Evolutionary conservation across 768 basidiomycete genomes (phyloP).

Genomic region (Tylopilus plumbeoviolaceoides): DNA sequence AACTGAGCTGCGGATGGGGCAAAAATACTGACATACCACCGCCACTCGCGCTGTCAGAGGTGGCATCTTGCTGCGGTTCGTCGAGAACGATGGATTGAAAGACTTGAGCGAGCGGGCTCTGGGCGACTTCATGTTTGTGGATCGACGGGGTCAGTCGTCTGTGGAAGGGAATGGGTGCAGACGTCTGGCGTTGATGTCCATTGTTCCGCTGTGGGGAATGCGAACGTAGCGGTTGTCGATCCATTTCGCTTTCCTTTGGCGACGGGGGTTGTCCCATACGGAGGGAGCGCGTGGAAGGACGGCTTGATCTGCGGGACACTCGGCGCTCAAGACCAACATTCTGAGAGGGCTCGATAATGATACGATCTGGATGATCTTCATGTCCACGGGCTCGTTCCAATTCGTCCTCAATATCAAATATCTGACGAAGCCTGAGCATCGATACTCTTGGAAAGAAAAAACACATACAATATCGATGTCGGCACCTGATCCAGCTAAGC

Average conservation of each 20-base stretch:
- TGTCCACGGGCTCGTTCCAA: slow-evolving; percentile 11
- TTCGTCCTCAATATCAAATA: slow-evolving; percentile 78
- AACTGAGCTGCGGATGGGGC: slow-evolving; percentile 25
- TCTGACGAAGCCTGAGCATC: slow-evolving; percentile 35
- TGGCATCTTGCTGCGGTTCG: slow-evolving; percentile 35
- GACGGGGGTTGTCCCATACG: slow-evolving; percentile 16
- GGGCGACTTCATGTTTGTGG: slow-evolving; percentile 25
- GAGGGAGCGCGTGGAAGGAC: slow-evolving; percentile 29
- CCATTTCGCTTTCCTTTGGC: slow-evolving; percentile 17
- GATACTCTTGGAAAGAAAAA: neutral
- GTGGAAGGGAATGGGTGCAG: slow-evolving; percentile 16
- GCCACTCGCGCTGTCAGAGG: slow-evolving; percentile 10
- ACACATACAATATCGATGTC: slow-evolving; percentile 69
- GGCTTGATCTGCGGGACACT: slow-evolving; percentile 30
- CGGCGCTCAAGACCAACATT: slow-evolving; percentile 24
- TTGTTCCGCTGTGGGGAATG: slow-evolving; percentile 9
- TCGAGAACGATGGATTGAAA: slow-evolving; percentile 65
- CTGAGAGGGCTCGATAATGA: slow-evolving; percentile 15
- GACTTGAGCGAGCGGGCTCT: slow-evolving; percentile 66
- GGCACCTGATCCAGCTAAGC: slow-evolving; percentile 62
- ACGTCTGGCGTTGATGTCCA: slow-evolving; percentile 10
- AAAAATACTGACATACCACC: slow-evolving; percentile 6
- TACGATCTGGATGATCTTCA: slow-evolving; percentile 8
- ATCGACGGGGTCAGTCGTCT: slow-evolving; percentile 19
- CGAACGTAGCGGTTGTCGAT: neutral